Evolutionary conservation across 148 eudicot species (phyloP), one percentile per base, ranked within the genome.

Genomic region (Euryodendron excelsum): DNA sequence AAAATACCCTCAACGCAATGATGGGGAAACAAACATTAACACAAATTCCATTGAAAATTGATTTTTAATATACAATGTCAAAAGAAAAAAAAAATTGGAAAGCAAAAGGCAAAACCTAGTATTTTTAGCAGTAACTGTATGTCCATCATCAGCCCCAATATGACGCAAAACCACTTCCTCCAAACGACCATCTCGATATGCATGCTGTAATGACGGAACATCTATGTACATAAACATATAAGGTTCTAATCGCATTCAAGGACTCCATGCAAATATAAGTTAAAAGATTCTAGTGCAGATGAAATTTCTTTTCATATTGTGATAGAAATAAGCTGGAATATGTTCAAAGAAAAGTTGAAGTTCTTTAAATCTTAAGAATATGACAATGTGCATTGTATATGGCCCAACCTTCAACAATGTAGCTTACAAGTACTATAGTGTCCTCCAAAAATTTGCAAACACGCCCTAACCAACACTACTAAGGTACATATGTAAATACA

Each of bases 101-200:
- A 13, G 63, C 10, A 67, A 72, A 68, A 10, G 53, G 56, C 45
- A 20, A 48, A 70, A 92, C 98, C 93, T 89, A 21, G 88, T 86
- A 80, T 89, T 77, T 84, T 91, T 94, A 52, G 91, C 88, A 74
- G 92, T 89, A 44, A 92, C 90, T 74, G 90, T 88, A 47, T 85
- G 69, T 30, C 98, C 95, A 86, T 92, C 97, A 70, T 93, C 95
- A 80, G 87, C 88, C 76, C 89, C 95, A 79, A 94, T 90, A 82
- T 89, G 95, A 76, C 97, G 95, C 78, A 94, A 39, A 78, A 78
- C 86, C 33, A 89, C 95, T 85, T 92, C 95, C 78, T 94, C 98
- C 64, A 89, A 84, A 64, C 85, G 90, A 71, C 97, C 97, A 91
- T 94, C 98, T 56, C 88, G 92, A 84, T n/a, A 91, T 70, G 95